phyloP scores from a whole-genome alignment of 2,329 filamentous ascomycete genomes.

The Pseudocercospora vitis region DNA sequence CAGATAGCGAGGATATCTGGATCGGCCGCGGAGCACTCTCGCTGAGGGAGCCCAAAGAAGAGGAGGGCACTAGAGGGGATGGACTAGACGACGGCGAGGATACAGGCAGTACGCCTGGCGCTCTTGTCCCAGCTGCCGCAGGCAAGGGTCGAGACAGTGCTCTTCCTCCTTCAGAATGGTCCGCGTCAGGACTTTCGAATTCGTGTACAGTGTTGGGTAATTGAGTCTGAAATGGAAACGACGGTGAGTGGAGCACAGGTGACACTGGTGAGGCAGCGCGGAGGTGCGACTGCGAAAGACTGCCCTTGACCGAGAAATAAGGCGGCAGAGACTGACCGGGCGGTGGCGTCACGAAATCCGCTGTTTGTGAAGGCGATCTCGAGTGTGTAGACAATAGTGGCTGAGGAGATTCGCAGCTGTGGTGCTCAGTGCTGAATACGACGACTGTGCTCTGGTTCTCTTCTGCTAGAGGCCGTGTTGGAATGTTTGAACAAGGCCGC shows the following conservation, averaged over 20 bases:
- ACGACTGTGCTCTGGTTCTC: too few relatives aligned
- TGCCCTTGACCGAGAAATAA: constrained; percentile 9
- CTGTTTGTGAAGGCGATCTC: constrained; percentile 2
- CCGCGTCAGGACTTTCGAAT: not conserved
- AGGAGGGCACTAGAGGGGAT: constrained; percentile 28
- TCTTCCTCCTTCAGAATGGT: not conserved
- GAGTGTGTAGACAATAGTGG: constrained; percentile 3
- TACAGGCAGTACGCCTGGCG: constrained; percentile 9
- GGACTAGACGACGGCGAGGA: constrained; percentile 22
- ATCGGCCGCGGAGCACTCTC: constrained; percentile 29
- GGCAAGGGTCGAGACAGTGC: not conserved
- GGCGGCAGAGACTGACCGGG: constrained; percentile 19
- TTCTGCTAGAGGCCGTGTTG: too few relatives aligned
- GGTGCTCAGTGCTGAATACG: constrained; percentile 12
- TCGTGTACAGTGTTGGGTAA: constrained; percentile 11
- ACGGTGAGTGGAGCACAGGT: constrained; percentile 8
- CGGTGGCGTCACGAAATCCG: constrained; percentile 23
- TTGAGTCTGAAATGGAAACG: constrained; percentile 31
- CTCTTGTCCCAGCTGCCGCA: not conserved
- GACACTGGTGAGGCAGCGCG: not conserved
- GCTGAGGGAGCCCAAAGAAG: constrained; percentile 27
- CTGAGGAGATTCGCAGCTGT: constrained; percentile 7
- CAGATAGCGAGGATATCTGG: constrained; percentile 12
- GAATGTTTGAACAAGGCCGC: too few relatives aligned
- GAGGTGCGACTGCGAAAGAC: not conserved